Evolutionary conservation across 495 filamentous ascomycete genomes (phyloP), one percentile per base, ranked within the genome.

Genomic region (Cryomyces minteri): DNA sequence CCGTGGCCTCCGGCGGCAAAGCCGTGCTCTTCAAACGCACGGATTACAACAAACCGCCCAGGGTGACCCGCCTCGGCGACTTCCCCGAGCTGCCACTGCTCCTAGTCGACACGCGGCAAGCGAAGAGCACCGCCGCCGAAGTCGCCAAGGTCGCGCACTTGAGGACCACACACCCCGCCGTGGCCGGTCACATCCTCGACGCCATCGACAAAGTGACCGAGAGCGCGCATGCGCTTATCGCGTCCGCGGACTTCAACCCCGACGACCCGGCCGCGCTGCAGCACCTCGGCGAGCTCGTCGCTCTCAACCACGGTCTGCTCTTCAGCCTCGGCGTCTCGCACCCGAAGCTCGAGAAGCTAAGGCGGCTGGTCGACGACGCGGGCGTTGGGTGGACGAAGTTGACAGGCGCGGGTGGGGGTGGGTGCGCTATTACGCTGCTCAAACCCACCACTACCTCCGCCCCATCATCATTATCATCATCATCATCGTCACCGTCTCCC

Each of bases 381-480:
- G 79, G 83, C n/a, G 80, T 94, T 45, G 90, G 90, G 32, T 95
- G 86, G 85, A 92, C 90, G 5, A 98, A 98, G 58, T 71, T 98
- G 41, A 98, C 90, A 1, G 90, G 90, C 46, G 90, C 88, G 5
- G 90, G 90, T 9, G 90, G 88, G 4, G 90, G 90, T 36, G 90
- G 90, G 1, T 94, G 90, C 60, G 86, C 87, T 1, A 95, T 98
- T 53, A 90, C 88, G 4, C 62, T 98, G 5, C 67, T 96, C 36
- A 82, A 78, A n/a, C n/a, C n/a, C n/a, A n/a, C n/a, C 44, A 11
- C 36, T 38, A 6, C 9, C 34, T 0, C 34, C 36, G 31, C 5
- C 2, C n/a, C n/a, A n/a, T n/a, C n/a, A n/a, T n/a, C n/a, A n/a
- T n/a, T n/a, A n/a, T n/a, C n/a, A n/a, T 46, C 14, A 9, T 45